Base-by-base conservation (phyloP, 805 yeast genomes). In the Komagataella pastoris region DNA sequence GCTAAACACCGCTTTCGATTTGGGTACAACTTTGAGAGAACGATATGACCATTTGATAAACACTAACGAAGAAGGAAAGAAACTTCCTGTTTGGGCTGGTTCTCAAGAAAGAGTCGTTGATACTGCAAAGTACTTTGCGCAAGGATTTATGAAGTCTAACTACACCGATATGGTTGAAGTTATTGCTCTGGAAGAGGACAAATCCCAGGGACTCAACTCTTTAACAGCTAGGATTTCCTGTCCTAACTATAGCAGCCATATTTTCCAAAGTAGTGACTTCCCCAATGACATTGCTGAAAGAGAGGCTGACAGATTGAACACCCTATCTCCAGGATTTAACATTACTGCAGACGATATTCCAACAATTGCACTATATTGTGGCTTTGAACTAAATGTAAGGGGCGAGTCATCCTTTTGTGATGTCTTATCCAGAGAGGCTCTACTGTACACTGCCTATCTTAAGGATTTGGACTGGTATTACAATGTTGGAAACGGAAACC, bases 341-440 rank as follows among this genome's bases (percentile, higher is more conserved):
- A 56, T 85, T 51, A 73, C 81, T 3, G 60, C 70, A 2, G 59
- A 63, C 44, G 91, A 87, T 58, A 75, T 81, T 23, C 65, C 62
- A 47, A 65, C 64, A 21, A 59, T 86, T 55, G 80, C 83, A 58
- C 69, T 72, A 10, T 74, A 80, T 66, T 86, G 95, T 66, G 89
- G 87, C 3, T 87, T 73, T 61, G 95, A 87, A 65, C 66, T 85
- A 47, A 85, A 85, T 52, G 85, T 79, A 7, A 72, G 71, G 52
- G 95, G 93, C 7, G 62, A 66, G 51, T 83, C 93, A 14, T 73
- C 74, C 40, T 79, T 85, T 55, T 86, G 95, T 65, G 72, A 73
- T 44, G 71, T 83, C 36, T 80, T 87, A 66, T 82, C 88, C 46
- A 74, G 74, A 57, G 80, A 80, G 21, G 91, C 86, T 54, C 81